These are phyloP conservation scores for Fusarium pininemorale DNA, from an alignment of 2,329 filamentous ascomycete genomes.

Conservation along the genomic window DNA sequence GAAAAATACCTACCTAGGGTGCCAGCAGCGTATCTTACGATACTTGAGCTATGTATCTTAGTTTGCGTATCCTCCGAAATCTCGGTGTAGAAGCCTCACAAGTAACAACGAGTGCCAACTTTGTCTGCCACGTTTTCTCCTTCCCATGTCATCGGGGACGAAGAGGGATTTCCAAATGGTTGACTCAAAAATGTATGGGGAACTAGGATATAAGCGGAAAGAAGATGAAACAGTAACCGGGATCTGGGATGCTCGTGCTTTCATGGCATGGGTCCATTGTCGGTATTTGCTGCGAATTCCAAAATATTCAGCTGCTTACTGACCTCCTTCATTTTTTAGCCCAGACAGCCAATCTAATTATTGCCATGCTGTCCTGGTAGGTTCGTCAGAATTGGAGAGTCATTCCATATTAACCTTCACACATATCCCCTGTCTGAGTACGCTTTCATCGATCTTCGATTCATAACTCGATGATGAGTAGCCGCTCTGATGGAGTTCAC, in stretches of 20 bases:
- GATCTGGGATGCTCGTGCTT: slow-evolving; percentile 15
- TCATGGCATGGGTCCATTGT: slow-evolving; percentile 21
- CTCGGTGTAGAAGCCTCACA: not conserved
- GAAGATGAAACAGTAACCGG: slow-evolving; percentile 29
- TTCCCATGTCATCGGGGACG: slow-evolving; percentile 4
- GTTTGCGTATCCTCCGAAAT: not conserved
- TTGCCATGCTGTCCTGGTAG: not conserved
- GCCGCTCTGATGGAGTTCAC: not conserved
- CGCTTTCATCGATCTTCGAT: not conserved
- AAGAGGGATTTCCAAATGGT: not conserved
- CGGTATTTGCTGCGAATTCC: slow-evolving; percentile 10
- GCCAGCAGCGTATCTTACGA: not conserved
- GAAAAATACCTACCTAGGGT: not conserved
- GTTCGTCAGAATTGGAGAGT: not conserved
- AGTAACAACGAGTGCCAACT: not conserved
- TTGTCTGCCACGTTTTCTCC: slow-evolving; percentile 20
- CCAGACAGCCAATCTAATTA: not conserved
- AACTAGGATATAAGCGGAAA: slow-evolving; percentile 7
- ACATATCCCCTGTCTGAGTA: not conserved
- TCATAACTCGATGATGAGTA: not conserved
- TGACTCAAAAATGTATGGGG: slow-evolving; percentile 5
- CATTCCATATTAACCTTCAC: not conserved
- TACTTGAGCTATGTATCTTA: not conserved
- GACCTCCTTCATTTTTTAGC: slow-evolving; percentile 19
- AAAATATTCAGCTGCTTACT: slow-evolving; percentile 22